A percentile compares a stretch with the other conserved stretches of the same genome.
Conservation (phyloP, 208 protist species). For the Leishmania major region DNA sequence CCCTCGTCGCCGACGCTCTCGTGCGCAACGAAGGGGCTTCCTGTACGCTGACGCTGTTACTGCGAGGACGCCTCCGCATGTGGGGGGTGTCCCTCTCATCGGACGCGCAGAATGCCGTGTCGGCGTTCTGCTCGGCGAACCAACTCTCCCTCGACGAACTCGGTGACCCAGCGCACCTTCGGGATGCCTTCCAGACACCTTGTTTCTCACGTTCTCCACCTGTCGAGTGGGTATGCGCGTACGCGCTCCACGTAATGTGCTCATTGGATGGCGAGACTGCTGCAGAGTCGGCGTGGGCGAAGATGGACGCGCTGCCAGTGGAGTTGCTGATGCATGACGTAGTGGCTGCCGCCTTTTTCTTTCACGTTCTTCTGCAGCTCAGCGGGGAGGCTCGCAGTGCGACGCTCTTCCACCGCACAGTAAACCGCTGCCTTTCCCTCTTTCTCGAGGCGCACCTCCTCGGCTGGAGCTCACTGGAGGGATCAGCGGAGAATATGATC, state of each 20-base stretch:
- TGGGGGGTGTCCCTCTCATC: constrained; percentile 5
- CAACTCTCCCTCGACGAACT: constrained; percentile 34
- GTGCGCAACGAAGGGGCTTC: constrained; percentile 9
- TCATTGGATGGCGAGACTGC: background rate
- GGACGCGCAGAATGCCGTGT: background rate
- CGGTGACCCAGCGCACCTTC: constrained; percentile 17
- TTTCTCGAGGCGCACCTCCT: constrained; percentile 57
- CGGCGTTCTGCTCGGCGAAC: constrained; percentile 7
- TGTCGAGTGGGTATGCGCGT: constrained; percentile 33
- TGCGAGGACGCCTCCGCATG: constrained; percentile 19
- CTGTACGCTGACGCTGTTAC: constrained; percentile 39
- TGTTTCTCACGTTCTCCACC: constrained; percentile 9
- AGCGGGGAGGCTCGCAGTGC: constrained; percentile 20
- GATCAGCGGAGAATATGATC: constrained; percentile 50
- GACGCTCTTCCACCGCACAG: constrained; percentile 27
- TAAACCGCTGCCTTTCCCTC: constrained; percentile 38
- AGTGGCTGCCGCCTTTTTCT: constrained; percentile 22
- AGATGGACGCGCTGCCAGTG: constrained; percentile 18
- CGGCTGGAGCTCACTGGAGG: constrained; percentile 68
- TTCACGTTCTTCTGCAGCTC: constrained; percentile 23
- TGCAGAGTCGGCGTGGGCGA: constrained; percentile 3
- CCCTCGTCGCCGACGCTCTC: constrained; percentile 28
- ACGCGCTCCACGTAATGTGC: constrained; percentile 4
- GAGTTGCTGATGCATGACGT: constrained; percentile 21
- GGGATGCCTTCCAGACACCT: constrained; percentile 2